Conservation (phyloP, 2,329 filamentous ascomycete genomes). For the Xylariaceae sp. region DNA sequence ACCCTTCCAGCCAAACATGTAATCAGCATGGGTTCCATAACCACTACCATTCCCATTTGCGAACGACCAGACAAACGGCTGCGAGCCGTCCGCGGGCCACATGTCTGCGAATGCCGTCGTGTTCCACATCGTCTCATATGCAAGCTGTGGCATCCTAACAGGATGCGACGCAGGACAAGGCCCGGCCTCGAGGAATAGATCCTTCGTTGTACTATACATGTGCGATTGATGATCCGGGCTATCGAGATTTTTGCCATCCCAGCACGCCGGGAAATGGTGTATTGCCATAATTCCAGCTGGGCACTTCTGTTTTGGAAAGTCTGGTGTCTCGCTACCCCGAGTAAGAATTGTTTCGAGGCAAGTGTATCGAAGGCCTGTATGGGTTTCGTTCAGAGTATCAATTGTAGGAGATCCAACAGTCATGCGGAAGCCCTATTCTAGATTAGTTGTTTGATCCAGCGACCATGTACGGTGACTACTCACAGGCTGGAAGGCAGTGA, state of each 20-base stretch:
- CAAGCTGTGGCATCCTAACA: slow-evolving; percentile 42
- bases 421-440: slow-evolving; percentile 42
- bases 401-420: slow-evolving; percentile 37
- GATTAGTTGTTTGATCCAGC: background rate
- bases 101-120: slow-evolving; percentile 38
- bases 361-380: slow-evolving; percentile 29
- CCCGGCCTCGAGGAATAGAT: slow-evolving; percentile 26
- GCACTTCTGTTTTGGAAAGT: slow-evolving; percentile 39
- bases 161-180: slow-evolving; percentile 41
- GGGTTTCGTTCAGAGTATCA: slow-evolving; percentile 27
- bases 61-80: slow-evolving; percentile 31
- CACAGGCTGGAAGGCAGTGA: slow-evolving; percentile 44
- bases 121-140: slow-evolving; percentile 46
- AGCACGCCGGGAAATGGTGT: slow-evolving; percentile 42
- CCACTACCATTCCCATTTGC: slow-evolving; percentile 29
- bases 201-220: slow-evolving; percentile 28
- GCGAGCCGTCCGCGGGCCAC: slow-evolving; percentile 34
- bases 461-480: slow-evolving; percentile 6
- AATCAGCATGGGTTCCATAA: slow-evolving; percentile 39
- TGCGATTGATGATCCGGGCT: slow-evolving; percentile 13
- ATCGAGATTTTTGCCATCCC: slow-evolving; percentile 43
- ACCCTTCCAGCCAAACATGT: slow-evolving; percentile 38
- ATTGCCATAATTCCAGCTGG: slow-evolving; percentile 42
- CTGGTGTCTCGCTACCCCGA: slow-evolving; percentile 38
- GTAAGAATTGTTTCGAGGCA: slow-evolving; percentile 40